Base-by-base conservation (phyloP, 2,329 filamentous ascomycete species). In the Rachicladosporium sp. region DNA sequence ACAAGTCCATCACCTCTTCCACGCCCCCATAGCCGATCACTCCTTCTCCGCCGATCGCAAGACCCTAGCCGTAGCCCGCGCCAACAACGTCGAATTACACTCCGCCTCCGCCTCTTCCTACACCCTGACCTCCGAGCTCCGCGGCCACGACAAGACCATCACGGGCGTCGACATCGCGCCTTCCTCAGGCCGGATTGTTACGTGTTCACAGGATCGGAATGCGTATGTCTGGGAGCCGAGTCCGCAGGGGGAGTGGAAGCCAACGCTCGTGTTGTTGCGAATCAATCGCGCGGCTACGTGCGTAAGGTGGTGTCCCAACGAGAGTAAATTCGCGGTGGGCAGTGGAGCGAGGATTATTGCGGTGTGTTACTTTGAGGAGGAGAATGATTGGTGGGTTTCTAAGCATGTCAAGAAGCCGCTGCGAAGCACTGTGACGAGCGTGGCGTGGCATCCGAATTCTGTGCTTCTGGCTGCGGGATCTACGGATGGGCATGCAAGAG, bases 341-440 rank as follows among this genome's bases (percentile, higher is more conserved):
- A 95, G 88, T 21, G 91, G 91, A 46, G 91, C 94, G 52, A 80
- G 91, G 47, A 82, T 94, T 49, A 94, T 98, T 55, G 87, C 91
- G 31, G 76, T 96, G 52, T 98, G 91, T 72, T 96, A 96, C 69
- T 98, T 98, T 54, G 91, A 98, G 59, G 85, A 94, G 61, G 91
- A 98, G 65, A 95, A 98, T 65, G 88, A 98, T 69, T 98, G 91
- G 91, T 98, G 91, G 91, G 89, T 98, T 32, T 95, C 88, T 30
- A 98, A 98, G 73, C 91, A 98, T 66, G 68, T 98, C 58, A 96
- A 96, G 77, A 98, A 96, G 74, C 91, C 91, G 12, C 93, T 98
- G 55, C 83, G 89, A 50, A 94, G 87, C 61, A 98, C 91, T 42
- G 89, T 98, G 54, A 96, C 91, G 41, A 87, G 83, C 10, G 78